Conservation (phyloP, 345 rosid genomes). For the Gossypium rotundifolium region DNA sequence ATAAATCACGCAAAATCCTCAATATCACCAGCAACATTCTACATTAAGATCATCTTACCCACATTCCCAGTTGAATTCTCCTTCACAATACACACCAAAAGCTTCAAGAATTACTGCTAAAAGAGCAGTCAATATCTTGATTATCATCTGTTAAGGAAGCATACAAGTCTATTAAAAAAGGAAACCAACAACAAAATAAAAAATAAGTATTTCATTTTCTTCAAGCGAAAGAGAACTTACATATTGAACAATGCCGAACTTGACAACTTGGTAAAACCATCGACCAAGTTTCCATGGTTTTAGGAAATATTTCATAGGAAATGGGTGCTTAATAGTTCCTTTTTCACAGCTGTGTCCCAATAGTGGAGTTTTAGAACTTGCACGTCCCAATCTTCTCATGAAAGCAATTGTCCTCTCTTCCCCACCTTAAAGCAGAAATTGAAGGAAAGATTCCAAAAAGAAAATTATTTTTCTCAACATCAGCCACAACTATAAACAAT, state of each 20-base stretch:
- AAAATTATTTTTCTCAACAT: not conserved
- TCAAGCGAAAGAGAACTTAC: conserved; percentile 47
- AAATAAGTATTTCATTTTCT: conserved; percentile 14
- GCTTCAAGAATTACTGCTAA: conserved; percentile 90
- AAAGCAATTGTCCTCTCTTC: conserved; percentile 84
- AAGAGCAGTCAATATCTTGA: conserved; percentile 73
- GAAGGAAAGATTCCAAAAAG: conserved; percentile 2
- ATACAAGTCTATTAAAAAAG: conserved; percentile 11
- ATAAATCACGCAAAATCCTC: not conserved
- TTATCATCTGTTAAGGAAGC: conserved; percentile 73
- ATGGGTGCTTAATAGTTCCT: conserved; percentile 73
- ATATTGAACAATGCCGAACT: conserved; percentile 97
- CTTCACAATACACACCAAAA: conserved; percentile 85
- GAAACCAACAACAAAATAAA: conserved; percentile 2
- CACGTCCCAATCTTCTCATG: conserved; percentile 87
- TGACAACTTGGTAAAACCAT: conserved; percentile 93
- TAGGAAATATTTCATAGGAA: conserved; percentile 73
- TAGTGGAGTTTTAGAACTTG: conserved; percentile 51
- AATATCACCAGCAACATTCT: not conserved
- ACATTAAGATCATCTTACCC: conserved; percentile 58
- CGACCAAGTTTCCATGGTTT: conserved; percentile 93
- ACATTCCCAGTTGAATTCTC: conserved; percentile 83
- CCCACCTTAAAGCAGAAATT: conserved; percentile 48
- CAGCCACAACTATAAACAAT: not conserved
- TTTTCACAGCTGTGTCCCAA: conserved; percentile 51